Conservation (phyloP, 202 grass and related monocot genomes). For the Schoenoplectus tabernaemontani region DNA sequence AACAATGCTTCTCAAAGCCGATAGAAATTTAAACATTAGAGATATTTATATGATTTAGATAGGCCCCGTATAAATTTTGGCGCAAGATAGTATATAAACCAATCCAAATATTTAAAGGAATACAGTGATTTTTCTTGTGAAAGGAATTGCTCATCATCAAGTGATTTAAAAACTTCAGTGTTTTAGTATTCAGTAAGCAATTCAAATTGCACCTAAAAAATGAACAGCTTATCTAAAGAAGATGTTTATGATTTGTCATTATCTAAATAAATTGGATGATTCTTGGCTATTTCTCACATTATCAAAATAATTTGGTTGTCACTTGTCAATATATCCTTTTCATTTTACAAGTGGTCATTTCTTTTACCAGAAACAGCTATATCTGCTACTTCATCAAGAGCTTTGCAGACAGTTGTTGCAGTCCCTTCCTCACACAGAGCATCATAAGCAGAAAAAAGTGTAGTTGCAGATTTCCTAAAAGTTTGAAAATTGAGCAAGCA, state of each 20-base stretch:
- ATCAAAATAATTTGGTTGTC: too few relatives aligned
- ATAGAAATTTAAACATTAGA: not conserved
- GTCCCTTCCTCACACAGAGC: constrained; percentile 94
- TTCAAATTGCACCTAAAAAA: not conserved
- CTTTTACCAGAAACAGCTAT: constrained; percentile 69
- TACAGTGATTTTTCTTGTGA: too few relatives aligned
- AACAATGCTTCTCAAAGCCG: not conserved
- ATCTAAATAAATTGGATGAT: too few relatives aligned
- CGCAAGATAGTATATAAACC: too few relatives aligned
- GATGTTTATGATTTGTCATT: too few relatives aligned
- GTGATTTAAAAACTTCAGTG: not conserved
- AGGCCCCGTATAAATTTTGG: not conserved
- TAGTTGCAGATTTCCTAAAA: constrained; percentile 72
- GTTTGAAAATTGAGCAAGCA: constrained; percentile 9
- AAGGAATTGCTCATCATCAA: not conserved
- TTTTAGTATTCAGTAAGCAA: not conserved
- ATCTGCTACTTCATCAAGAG: constrained; percentile 94
- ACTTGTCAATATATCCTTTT: not conserved
- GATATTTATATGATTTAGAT: not conserved
- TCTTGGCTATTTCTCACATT: too few relatives aligned
- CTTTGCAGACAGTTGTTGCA: constrained; percentile 81
- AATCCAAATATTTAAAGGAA: too few relatives aligned
- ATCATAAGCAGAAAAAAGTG: constrained; percentile 95
- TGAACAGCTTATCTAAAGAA: not conserved
- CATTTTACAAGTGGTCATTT: not conserved